Conservation (phyloP, 129 eudicot genomes). For the Oenanthe sinensis region DNA sequence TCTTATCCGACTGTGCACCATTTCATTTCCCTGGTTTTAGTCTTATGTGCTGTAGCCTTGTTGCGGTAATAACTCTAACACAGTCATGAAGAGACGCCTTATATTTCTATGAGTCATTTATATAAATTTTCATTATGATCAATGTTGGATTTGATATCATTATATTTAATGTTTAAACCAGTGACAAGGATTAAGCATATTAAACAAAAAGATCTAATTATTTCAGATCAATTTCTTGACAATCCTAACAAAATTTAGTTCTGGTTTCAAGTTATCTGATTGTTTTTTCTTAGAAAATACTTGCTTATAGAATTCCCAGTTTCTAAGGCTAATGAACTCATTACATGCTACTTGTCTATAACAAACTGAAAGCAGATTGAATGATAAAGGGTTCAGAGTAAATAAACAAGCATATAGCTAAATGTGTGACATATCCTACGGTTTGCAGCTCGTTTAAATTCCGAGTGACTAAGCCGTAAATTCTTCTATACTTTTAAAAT, state of each 20-base stretch:
- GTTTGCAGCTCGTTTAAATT: background rate
- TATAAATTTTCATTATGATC: background rate
- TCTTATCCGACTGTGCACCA: slow-evolving; percentile 67
- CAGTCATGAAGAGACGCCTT: background rate
- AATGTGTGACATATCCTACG: no score
- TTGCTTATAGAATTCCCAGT: background rate
- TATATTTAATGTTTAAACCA: background rate
- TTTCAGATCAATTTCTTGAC: background rate
- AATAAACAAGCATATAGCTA: background rate
- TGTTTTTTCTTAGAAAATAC: background rate
- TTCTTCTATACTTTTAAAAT: no score
- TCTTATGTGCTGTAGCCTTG: slow-evolving; percentile 51
- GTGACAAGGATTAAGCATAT: background rate
- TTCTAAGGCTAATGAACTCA: background rate
- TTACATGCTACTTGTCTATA: background rate
- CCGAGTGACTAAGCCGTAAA: background rate
- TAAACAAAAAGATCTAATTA: background rate
- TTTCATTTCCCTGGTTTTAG: slow-evolving; percentile 88
- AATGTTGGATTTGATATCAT: background rate
- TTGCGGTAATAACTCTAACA: slow-evolving; percentile 31
- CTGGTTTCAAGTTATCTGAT: background rate
- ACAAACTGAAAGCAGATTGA: background rate
- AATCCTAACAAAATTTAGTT: background rate
- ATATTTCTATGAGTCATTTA: background rate
- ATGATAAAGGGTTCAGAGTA: background rate